phyloP scores from a whole-genome alignment of 2,329 filamentous ascomycete genomes.

The Corniculantispora saksenae region DNA sequence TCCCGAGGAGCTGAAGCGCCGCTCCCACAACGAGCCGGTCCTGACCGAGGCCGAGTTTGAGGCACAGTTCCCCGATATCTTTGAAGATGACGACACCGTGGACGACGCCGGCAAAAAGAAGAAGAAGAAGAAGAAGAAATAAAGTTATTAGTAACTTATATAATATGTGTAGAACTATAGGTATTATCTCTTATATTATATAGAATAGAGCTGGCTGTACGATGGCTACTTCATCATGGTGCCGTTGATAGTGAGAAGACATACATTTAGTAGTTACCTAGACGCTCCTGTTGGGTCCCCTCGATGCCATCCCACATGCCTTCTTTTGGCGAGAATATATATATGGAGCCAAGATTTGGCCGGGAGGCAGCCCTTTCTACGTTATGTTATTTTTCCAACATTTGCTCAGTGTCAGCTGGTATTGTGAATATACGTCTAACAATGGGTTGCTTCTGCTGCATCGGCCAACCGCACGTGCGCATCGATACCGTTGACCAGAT shows the following conservation, averaged over 20 bases:
- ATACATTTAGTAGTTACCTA: too few relatives aligned
- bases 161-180: not conserved
- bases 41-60: slow-evolving; percentile 33
- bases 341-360: too few relatives aligned
- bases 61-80: slow-evolving; percentile 33
- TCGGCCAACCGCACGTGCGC: not conserved
- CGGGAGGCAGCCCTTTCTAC: too few relatives aligned
- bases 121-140: not conserved
- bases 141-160: not conserved
- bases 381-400: too few relatives aligned
- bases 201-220: not conserved
- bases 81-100: slow-evolving; percentile 33
- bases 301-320: too few relatives aligned
- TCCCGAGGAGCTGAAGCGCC: slow-evolving; percentile 31
- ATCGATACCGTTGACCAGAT: not conserved
- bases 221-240: not conserved
- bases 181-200: not conserved
- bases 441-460: not conserved
- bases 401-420: too few relatives aligned
- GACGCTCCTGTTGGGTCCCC: too few relatives aligned
- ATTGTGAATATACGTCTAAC: too few relatives aligned
- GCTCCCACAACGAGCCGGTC: slow-evolving; percentile 27
- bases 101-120: slow-evolving; percentile 37
- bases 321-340: too few relatives aligned
- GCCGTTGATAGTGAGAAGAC: too few relatives aligned